phyloP scores from a whole-genome alignment of 2,329 filamentous ascomycete species.

The Penicillium sp. region DNA sequence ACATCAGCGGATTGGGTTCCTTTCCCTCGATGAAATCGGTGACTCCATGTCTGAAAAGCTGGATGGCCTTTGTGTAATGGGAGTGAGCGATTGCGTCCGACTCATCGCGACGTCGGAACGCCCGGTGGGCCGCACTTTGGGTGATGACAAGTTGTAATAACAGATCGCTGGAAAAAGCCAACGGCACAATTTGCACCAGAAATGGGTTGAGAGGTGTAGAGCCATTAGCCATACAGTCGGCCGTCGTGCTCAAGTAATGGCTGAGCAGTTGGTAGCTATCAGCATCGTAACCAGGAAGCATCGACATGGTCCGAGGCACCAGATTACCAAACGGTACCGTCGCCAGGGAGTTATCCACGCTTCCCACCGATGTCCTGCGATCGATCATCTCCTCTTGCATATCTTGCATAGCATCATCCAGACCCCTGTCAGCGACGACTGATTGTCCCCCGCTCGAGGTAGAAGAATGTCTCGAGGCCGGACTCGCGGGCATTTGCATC shows the following conservation, averaged over 20 bases:
- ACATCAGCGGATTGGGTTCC: conserved; percentile 35
- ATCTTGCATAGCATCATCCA: neutral
- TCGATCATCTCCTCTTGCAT: neutral
- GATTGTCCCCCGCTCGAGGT: conserved; percentile 16
- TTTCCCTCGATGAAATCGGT: conserved; percentile 32
- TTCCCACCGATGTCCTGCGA: neutral
- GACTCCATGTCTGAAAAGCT: conserved; percentile 28
- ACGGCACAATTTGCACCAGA: conserved; percentile 46
- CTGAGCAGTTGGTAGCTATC: conserved; percentile 42
- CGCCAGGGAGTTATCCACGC: neutral
- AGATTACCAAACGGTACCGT: conserved; percentile 16
- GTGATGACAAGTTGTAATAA: conserved; percentile 49
- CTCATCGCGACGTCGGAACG: conserved; percentile 30
- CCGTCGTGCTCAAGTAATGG: conserved; percentile 47
- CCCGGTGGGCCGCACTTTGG: conserved; percentile 37
- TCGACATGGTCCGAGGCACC: conserved; percentile 26
- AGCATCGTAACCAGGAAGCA: conserved; percentile 29
- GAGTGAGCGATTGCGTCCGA: conserved; percentile 28
- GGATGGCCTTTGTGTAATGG: conserved; percentile 32
- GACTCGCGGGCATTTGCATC: conserved; percentile 2
- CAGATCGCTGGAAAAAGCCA: conserved; percentile 48
- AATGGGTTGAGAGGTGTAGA: conserved; percentile 49
- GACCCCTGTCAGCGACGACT: neutral
- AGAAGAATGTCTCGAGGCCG: conserved; percentile 16
- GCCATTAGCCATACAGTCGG: conserved; percentile 50